These are phyloP conservation scores for Hortaea werneckii DNA, from an alignment of 2,329 filamentous ascomycete species.

Conservation along the genomic window DNA sequence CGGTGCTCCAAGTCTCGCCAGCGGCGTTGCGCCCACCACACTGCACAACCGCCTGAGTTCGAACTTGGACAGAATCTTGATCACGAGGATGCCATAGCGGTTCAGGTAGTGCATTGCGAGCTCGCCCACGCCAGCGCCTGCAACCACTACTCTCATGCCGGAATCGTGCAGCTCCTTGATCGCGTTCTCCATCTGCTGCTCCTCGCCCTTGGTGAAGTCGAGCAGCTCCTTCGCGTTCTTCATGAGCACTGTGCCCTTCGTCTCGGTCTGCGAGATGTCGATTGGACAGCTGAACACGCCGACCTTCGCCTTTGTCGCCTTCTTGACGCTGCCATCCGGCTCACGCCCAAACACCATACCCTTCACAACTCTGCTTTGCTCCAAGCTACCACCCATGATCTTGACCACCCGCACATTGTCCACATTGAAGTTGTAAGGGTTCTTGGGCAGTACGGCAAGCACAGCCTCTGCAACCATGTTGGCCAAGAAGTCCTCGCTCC, in stretches of 20 bases:
- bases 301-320: conserved; percentile 86
- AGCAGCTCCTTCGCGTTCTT: conserved; percentile 99
- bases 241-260: conserved; percentile 92
- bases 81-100: conserved; percentile 87
- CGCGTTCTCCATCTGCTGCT: conserved; percentile 75
- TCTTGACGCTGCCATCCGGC: conserved; percentile 83
- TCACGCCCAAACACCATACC: conserved; percentile 98
- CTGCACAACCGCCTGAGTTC: conserved; percentile 90
- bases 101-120: conserved; percentile 96
- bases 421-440: conserved; percentile 92
- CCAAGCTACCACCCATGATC: conserved; percentile 95
- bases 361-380: conserved; percentile 88
- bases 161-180: conserved; percentile 96
- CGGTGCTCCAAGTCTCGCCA: conserved; percentile 86
- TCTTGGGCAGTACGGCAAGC: conserved; percentile 87
- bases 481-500: conserved; percentile 80
- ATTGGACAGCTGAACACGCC: conserved; percentile 94
- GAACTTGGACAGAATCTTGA: conserved; percentile 97
- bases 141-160: conserved; percentile 81
- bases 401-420: conserved; percentile 99
- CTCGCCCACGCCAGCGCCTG: conserved; percentile 88
- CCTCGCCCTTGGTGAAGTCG: conserved; percentile 95
- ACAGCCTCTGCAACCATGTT: conserved; percentile 74
- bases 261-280: conserved; percentile 93
- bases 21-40: conserved; percentile 90